Evolutionary conservation across 371 early-diverging fungal species (phyloP), one percentile per base, ranked within the genome.

Genomic region (Lichtheimia hyalospora): DNA sequence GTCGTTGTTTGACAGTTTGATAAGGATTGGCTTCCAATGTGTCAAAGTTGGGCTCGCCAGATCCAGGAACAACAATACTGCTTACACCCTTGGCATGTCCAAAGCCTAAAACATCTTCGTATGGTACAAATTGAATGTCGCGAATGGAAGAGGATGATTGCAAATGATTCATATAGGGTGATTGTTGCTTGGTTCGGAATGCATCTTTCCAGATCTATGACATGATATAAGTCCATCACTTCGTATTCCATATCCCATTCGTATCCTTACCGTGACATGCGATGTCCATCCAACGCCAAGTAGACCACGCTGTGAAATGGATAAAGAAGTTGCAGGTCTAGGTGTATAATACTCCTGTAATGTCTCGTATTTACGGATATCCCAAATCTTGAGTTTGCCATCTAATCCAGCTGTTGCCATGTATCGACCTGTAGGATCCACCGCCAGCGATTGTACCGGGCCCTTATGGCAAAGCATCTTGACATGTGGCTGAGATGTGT

Each of bases 1-100:
- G 90, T 62, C 97, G 83, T 75, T 97, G 96, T 70, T 89, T 90
- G 66, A 75, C 84, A 5, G 94, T 97, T 74, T 94, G 89, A 88
- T 86, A 99, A 39, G 98, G 99, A 79, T 96, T 97, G 59, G 92
- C 93, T 70, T 94, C 97, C 46, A 94, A 69, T 13, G 92, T 83
- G 75, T 99, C 99, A 83, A 92, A 97, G 88, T 95, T 95, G 67
- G 99, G 94, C 74, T 99, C 97, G 63, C 99, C 98, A 40, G 96
- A 73, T 15, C 85, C 78, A 15, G 99, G 99, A 23, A 99, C 83
- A 23, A 98, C 83, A 27, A 99, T 70, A 62, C 87, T 91, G 16
- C 87, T 79, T 16, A 99, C 72, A 14, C 99, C 99, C 23, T 82
- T 71, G 24, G 72, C 65, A 75, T 95, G 95, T n/a, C 96, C 98